Evolutionary conservation across 148 eudicot species (phyloP), one percentile per base, ranked within the genome.

Genomic region (Agrostemma githago): DNA sequence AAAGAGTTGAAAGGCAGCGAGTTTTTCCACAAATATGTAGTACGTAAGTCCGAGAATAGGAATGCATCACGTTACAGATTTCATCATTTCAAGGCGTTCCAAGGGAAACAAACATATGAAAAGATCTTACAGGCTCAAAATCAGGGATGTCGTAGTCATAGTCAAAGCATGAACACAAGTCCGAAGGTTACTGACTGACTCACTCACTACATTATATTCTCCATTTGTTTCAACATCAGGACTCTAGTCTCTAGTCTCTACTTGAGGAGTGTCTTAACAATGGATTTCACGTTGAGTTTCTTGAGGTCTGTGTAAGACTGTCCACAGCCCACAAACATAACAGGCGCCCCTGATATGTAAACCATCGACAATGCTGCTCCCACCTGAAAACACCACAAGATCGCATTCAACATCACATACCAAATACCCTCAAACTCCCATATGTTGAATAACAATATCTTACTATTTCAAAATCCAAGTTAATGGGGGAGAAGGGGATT

Each of bases 281-380:
- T 90, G 63, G 97, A 89, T 84, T 92, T 96, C 44, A 90, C 97
- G 64, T 96, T 88, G 48, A 96, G 92, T 87, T 92, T 92, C 89
- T 88, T 96, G 79, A 96, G 79, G 78, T 96, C 97, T 0, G 94
- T 88, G 72, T 96, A 96, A 0, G 94, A 90, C 79, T 92, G 99
- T 39, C 99, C 99, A 68, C 99, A 96, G 17, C 97, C 97, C 19
- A 96, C 96, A 80, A 95, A 92, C 99, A 96, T 96, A 70, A 96
- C 99, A 3, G 97, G 99, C 20, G 99, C 87, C 76, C 97, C 96
- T 17, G 99, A 96, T 64, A 88, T 87, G 72, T 90, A 96, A 17
- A 96, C 97, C 97, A 96, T 92, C 1, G 96, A 96, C 48, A 96
- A 81, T 44, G 97, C 97, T 21, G 99, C 97, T 66, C 99, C 99